These are phyloP conservation scores for Blastobotrys serpentis DNA, from an alignment of 1,139 yeast genomes.

Conservation along the genomic window DNA sequence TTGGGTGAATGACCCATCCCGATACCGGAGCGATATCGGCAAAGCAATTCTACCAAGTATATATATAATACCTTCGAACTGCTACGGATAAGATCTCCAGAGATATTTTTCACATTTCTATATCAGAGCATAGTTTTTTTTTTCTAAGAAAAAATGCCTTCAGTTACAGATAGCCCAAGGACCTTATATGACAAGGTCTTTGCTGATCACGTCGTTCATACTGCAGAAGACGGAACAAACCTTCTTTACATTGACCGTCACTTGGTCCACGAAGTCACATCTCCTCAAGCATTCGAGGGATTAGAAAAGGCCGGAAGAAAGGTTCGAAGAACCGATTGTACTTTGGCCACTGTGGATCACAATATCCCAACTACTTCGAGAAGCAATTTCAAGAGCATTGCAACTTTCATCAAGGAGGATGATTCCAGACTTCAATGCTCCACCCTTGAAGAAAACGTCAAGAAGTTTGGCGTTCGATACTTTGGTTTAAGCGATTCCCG, in stretches of 20 bases:
- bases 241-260: slow-evolving; percentile 93
- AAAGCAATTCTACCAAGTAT: not conserved
- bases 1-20: not conserved
- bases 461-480: slow-evolving; percentile 81
- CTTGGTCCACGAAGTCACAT: slow-evolving; percentile 95
- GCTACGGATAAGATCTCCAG: not conserved
- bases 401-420: slow-evolving; percentile 81
- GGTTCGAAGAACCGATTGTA: slow-evolving; percentile 92
- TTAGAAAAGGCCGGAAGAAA: slow-evolving; percentile 78
- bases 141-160: slow-evolving; percentile 26
- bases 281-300: slow-evolving; percentile 99
- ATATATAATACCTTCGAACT: not conserved
- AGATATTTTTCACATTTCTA: not conserved
- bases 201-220: slow-evolving; percentile 87
- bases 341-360: slow-evolving; percentile 96
- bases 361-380: slow-evolving; percentile 93
- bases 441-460: slow-evolving; percentile 90
- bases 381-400: slow-evolving; percentile 66
- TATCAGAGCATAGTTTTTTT: not conserved
- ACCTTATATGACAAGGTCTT: slow-evolving; percentile 96
- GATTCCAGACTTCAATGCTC: slow-evolving; percentile 90
- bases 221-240: slow-evolving; percentile 82
- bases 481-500: slow-evolving; percentile 93
- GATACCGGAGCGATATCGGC: slow-evolving; percentile 1
- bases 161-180: slow-evolving; percentile 26